Percentiles rank a stretch among this genome's conserved stretches.
Evolutionary conservation across 2,329 filamentous ascomycete species (phyloP).

Genomic region (Cladosporium sp.): DNA sequence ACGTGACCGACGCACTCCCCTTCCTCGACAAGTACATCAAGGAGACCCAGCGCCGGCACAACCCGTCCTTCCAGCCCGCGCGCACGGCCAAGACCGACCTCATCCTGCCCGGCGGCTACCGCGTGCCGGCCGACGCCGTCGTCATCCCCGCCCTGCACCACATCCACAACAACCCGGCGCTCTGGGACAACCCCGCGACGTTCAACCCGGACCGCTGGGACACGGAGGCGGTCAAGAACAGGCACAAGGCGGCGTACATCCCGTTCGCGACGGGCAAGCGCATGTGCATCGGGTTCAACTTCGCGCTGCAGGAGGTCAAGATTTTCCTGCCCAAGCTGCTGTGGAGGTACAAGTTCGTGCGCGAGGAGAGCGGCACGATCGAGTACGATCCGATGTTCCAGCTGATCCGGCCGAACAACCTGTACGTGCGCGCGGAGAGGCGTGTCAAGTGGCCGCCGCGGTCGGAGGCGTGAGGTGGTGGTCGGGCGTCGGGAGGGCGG

Average conservation of each 20-base stretch:
- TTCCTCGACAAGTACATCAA: slow-evolving; percentile 56
- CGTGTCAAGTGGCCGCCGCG: neutral
- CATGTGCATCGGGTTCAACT: slow-evolving; percentile 60
- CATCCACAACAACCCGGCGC: slow-evolving; percentile 46
- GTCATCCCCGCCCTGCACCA: slow-evolving; percentile 46
- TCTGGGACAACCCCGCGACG: slow-evolving; percentile 53
- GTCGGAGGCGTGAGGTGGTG: neutral
- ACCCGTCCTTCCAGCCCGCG: slow-evolving; percentile 55
- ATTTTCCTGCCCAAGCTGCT: slow-evolving; percentile 53
- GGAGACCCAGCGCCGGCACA: slow-evolving; percentile 52
- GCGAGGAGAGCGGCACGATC: slow-evolving; percentile 30
- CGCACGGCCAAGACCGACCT: slow-evolving; percentile 52
- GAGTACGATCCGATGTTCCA: slow-evolving; percentile 57
- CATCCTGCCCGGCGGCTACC: slow-evolving; percentile 55
- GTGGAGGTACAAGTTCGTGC: slow-evolving; percentile 50
- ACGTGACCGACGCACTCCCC: slow-evolving; percentile 36
- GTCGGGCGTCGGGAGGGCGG: neutral
- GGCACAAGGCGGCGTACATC: slow-evolving; percentile 48
- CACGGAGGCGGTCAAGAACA: slow-evolving; percentile 46
- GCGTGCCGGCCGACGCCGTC: slow-evolving; percentile 46
- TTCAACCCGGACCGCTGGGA: slow-evolving; percentile 59
- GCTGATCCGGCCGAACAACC: slow-evolving; percentile 50
- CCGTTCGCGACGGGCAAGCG: slow-evolving; percentile 54
- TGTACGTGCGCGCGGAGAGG: slow-evolving; percentile 48
- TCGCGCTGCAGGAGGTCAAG: slow-evolving; percentile 57